phyloP scores from a whole-genome alignment of 345 rosid genomes.

The Eucalyptus cloeziana region DNA sequence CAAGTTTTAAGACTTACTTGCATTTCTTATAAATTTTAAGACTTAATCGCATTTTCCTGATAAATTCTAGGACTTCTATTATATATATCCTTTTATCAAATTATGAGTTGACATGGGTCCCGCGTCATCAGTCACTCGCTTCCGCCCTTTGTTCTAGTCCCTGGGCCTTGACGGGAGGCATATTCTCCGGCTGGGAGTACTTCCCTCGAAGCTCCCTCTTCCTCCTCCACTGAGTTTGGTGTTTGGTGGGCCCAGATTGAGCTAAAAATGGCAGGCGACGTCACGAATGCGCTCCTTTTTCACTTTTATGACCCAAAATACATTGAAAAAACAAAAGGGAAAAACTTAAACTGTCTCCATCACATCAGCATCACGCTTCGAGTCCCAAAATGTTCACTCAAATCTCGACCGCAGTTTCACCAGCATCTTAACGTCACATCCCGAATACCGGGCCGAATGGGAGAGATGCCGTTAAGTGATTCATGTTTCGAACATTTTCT shows the following conservation, averaged over 20 bases:
- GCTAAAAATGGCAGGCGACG: background rate
- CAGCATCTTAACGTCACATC: background rate
- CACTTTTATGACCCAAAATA: background rate
- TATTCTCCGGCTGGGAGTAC: background rate
- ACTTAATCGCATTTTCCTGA: rapidly evolving
- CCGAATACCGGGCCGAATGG: background rate
- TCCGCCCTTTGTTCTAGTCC: background rate
- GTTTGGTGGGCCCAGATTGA: background rate
- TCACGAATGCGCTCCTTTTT: background rate
- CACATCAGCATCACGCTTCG: background rate
- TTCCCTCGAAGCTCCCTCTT: background rate
- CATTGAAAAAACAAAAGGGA: background rate
- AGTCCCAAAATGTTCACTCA: background rate
- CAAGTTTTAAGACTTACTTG: rapidly evolving
- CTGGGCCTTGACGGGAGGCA: background rate
- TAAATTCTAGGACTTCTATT: too few species aligned
- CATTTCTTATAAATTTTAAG: too few species aligned
- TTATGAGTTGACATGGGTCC: background rate
- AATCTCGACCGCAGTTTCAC: background rate
- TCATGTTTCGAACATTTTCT: background rate
- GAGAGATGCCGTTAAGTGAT: background rate
- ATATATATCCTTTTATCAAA: background rate
- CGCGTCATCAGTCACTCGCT: background rate
- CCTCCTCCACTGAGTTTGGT: background rate
- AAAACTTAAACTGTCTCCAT: background rate